Conservation (phyloP, 2,329 filamentous ascomycete species). For the Bipolaris cookei region DNA sequence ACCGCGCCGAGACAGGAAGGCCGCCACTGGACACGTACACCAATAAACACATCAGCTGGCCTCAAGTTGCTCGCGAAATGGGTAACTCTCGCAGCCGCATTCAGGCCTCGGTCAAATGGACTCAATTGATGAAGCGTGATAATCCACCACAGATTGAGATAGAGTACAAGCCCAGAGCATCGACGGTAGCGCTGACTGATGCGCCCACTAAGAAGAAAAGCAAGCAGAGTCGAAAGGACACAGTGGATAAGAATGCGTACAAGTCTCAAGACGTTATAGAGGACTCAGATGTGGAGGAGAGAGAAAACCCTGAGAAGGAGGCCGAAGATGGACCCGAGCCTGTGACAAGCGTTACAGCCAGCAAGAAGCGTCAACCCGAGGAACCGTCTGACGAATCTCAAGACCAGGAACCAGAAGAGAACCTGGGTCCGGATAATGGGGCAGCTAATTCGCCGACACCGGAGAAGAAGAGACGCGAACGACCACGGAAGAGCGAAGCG, state of each 20-base stretch:
- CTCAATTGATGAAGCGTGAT: constrained; percentile 31
- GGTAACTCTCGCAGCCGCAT: constrained; percentile 66
- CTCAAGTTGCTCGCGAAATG: constrained; percentile 68
- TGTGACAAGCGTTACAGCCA: background rate
- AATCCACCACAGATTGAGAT: constrained; percentile 16
- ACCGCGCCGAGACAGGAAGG: constrained; percentile 24
- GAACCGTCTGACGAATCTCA: background rate
- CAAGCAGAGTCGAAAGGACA: background rate
- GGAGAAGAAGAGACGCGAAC: constrained; percentile 1
- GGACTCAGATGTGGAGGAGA: background rate
- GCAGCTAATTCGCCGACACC: background rate
- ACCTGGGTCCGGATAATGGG: background rate
- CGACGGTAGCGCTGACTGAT: background rate
- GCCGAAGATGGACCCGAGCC: background rate
- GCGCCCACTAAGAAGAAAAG: constrained; percentile 1
- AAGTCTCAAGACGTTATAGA: background rate
- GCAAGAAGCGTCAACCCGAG: background rate
- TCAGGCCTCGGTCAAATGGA: constrained; percentile 74
- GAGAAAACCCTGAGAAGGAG: background rate
- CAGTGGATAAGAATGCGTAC: background rate
- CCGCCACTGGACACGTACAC: constrained; percentile 49
- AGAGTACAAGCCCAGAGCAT: constrained; percentile 19
- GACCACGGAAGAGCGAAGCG: background rate
- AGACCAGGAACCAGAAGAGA: background rate
- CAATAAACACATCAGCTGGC: constrained; percentile 69